phyloP scores from a whole-genome alignment of 805 yeast genomes.

The Ogataea glucozyma region DNA sequence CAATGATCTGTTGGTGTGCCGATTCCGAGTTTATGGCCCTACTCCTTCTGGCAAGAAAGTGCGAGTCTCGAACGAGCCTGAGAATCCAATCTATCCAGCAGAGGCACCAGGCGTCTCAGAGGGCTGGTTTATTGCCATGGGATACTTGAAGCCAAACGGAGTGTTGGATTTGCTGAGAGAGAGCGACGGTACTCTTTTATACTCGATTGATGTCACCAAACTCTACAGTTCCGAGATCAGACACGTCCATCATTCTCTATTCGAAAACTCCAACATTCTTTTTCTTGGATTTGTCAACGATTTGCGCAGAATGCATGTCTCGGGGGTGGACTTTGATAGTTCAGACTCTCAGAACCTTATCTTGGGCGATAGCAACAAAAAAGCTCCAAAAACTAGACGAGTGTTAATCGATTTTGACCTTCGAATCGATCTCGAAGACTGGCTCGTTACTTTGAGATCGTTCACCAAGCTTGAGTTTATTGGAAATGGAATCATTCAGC shows the following conservation, averaged over 20 bases:
- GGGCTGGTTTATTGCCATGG: slow-evolving; percentile 76
- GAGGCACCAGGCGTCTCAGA: slow-evolving; percentile 36
- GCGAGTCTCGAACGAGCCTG: slow-evolving; percentile 27
- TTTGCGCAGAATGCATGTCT: slow-evolving; percentile 46
- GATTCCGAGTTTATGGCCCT: slow-evolving; percentile 68
- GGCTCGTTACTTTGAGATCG: slow-evolving; percentile 69
- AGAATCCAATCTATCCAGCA: slow-evolving; percentile 25
- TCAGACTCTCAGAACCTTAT: slow-evolving; percentile 14
- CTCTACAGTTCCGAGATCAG: slow-evolving; percentile 63
- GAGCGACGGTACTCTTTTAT: slow-evolving; percentile 61
- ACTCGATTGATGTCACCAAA: slow-evolving; percentile 54
- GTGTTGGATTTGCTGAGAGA: slow-evolving; percentile 58
- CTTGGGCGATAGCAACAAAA: slow-evolving; percentile 11
- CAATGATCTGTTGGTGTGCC: slow-evolving; percentile 54
- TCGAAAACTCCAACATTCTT: slow-evolving; percentile 57
- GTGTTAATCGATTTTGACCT: slow-evolving; percentile 63
- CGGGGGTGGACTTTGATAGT: slow-evolving; percentile 28
- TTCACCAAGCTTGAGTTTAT: slow-evolving; percentile 59
- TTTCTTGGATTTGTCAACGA: slow-evolving; percentile 58
- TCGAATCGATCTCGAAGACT: slow-evolving; percentile 71
- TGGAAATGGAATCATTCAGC: slow-evolving; percentile 27
- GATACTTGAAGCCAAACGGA: slow-evolving; percentile 66
- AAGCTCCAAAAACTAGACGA: slow-evolving; percentile 27
- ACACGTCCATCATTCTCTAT: slow-evolving; percentile 61
- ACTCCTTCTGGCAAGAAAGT: slow-evolving; percentile 44